Conservation (phyloP, 768 basidiomycete genomes). For the Tephrocybe sp. region DNA sequence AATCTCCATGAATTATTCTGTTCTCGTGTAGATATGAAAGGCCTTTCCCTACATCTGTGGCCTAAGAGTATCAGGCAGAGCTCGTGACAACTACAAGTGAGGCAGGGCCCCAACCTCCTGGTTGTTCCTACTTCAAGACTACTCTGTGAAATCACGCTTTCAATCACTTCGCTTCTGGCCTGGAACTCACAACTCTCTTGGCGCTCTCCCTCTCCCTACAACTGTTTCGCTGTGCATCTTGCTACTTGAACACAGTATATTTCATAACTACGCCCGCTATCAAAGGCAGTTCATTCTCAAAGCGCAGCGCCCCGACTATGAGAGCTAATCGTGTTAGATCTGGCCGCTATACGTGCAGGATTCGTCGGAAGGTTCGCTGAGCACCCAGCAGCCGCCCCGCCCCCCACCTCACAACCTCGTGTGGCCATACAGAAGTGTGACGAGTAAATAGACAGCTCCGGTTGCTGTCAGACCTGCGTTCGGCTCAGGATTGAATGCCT, state of each 20-base stretch:
- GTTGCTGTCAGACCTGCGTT: slow-evolving; percentile 72
- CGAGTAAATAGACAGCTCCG: slow-evolving; percentile 61
- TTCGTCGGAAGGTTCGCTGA: slow-evolving; percentile 71
- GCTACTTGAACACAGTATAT: slow-evolving; percentile 13
- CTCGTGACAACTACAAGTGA: too few species aligned
- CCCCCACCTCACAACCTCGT: slow-evolving; percentile 19
- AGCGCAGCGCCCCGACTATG: slow-evolving; percentile 64
- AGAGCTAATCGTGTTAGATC: slow-evolving; percentile 84
- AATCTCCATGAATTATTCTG: too few species aligned
- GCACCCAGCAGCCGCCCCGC: slow-evolving; percentile 12
- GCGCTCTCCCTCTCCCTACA: background rate
- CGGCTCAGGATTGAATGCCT: slow-evolving; percentile 81
- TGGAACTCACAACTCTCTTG: slow-evolving; percentile 16
- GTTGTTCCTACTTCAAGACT: too few species aligned
- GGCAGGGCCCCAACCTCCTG: too few species aligned
- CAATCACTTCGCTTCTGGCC: too few species aligned
- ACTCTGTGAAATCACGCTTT: too few species aligned
- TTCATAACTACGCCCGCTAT: slow-evolving; percentile 34
- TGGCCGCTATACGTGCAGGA: slow-evolving; percentile 87
- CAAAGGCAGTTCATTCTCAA: slow-evolving; percentile 43
- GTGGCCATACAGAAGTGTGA: slow-evolving; percentile 75
- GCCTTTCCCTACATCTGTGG: too few species aligned
- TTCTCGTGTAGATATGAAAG: too few species aligned
- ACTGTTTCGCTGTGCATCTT: slow-evolving; percentile 7
- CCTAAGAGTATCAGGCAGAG: too few species aligned